Base-by-base conservation (phyloP, 108 stramenopile species). In the Aurantiochytrium sp. region DNA sequence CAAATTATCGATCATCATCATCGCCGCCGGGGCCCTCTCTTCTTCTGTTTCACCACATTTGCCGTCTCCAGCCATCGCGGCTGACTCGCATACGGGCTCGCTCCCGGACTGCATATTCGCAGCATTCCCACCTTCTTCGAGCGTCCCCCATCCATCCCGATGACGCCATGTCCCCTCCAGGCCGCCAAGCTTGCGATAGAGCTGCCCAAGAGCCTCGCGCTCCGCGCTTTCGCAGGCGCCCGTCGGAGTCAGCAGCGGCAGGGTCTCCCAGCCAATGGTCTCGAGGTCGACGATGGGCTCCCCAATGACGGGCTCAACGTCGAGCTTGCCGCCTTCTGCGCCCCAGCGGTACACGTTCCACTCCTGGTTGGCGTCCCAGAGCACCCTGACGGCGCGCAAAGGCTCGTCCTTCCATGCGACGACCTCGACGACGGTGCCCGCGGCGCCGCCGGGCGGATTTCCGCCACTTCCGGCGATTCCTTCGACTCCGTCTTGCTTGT, bases 271-370 rank as follows among this genome's bases (percentile, higher is more conserved):
- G 12, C 39, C 39, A 12, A 27, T 21, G 2, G 39, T 24, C 73
- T 48, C 39, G 6, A 81, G 45, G 12, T 41, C 42, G n/a, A 48
- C 45, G 8, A 41, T 6, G 8, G 73, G 73, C 17, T 41, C 73
- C 6, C 24, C 27, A 6, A 8, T 15, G 6, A 81, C 17, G 1
- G 24, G 21, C 32, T 81, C 24, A 12, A 81, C 21, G 39, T 81
- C 73, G 32, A 48, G 32, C 42, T n/a, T 12, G 2, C 73, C 73
- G 42, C 17, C 45, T 81, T 81, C 73, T 48, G 73, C 73, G 17
- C 73, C 73, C 73, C 73, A 81, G 21, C 73, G 73, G 32, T 81
- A 81, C 45, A 81, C 42, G 30, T 81, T 81, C 73, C 73, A 81
- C 32, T 65, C 59, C 19, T 4, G 19, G 39, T 6, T 34, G 59